Base-by-base conservation (phyloP, 768 basidiomycete genomes). In the Megacollybia marginata region DNA sequence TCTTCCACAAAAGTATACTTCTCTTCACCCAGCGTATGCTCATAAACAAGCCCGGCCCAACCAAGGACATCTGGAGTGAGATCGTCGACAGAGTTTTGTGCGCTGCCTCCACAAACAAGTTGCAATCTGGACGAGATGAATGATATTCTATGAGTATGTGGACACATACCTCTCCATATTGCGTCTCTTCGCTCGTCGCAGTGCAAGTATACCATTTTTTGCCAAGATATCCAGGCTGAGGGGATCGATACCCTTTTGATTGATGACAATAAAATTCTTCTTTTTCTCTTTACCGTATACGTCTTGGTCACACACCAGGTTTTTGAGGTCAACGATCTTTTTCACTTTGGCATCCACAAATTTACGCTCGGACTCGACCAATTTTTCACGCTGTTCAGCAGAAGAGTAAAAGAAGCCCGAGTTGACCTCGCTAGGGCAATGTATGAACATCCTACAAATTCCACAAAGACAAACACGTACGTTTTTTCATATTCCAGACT, bases 401-500 rank as follows among this genome's bases (percentile, higher is more conserved):
- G 92, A 92, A 3, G 94, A 96, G 71, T 99, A 99, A 76, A 97
- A 99, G 79, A 99, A 99, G 20, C 92, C 85, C 33, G 96, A 97
- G 73, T 99, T 99, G 62, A 99, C 92, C 78, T 99, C 96, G 56
- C 94, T 98, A 59, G 32, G 51, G 49, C 49, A 52, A 48, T 61
- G 46, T 55, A 52, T 48, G 5, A 47, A 52, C 48, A 48, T 52
- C 59, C 51, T n/a, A 46, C 15, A 42, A 20, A 33, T 11, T 45
- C 28, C 54, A n/a, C 23, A 15, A 11, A 48, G 47, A 40, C n/a
- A 5, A 40, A 31, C 23, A 78, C 92, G 59, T 63, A 96, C 95
- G 96, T 99, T 73, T 99, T 99, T 68, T 99, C 96, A 65, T 99
- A 99, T 65, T 99, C 96, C 54, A 99, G 73, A 57, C 90, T 93